Evolutionary conservation across 2,329 filamentous ascomycete species (phyloP).

Genomic region (Monosporascus sp.): DNA sequence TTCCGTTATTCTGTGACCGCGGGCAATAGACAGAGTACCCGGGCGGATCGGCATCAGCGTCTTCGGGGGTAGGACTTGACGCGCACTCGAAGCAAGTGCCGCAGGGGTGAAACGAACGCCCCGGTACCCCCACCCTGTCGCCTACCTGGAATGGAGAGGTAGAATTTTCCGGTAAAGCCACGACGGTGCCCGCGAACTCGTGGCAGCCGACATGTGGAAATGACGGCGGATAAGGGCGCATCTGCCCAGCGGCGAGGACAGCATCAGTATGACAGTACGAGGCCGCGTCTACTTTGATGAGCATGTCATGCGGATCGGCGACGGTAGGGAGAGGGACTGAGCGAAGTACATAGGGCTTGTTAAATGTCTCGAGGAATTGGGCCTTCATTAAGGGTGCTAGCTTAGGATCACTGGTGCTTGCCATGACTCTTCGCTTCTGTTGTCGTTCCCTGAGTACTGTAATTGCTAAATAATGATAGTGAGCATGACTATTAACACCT

Average conservation of each 20-base stretch:
- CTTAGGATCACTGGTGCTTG: not conserved
- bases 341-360: constrained; percentile 33
- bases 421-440: not conserved
- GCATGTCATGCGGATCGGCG: constrained; percentile 30
- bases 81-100: constrained; percentile 36
- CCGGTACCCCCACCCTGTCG: constrained; percentile 34
- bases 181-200: constrained; percentile 39
- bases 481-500: too few relatives aligned
- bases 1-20: constrained; percentile 15
- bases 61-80: constrained; percentile 6
- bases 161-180: constrained; percentile 21
- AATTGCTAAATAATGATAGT: too few relatives aligned
- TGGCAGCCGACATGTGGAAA: constrained; percentile 41
- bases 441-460: not conserved
- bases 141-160: constrained; percentile 15
- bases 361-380: constrained; percentile 36
- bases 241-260: constrained; percentile 21
- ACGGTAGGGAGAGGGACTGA: constrained; percentile 29
- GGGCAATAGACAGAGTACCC: constrained; percentile 37
- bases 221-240: constrained; percentile 25
- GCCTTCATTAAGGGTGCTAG: constrained; percentile 29
- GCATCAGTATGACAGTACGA: constrained; percentile 41
- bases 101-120: constrained; percentile 35
- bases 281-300: constrained; percentile 40
- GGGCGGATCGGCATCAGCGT: constrained; percentile 27